Percentiles rank a stretch among this genome's conserved stretches.
These are phyloP conservation scores for Aquilaria agallochum DNA, from an alignment of 441 rosid genomes.

Conservation along the genomic window DNA sequence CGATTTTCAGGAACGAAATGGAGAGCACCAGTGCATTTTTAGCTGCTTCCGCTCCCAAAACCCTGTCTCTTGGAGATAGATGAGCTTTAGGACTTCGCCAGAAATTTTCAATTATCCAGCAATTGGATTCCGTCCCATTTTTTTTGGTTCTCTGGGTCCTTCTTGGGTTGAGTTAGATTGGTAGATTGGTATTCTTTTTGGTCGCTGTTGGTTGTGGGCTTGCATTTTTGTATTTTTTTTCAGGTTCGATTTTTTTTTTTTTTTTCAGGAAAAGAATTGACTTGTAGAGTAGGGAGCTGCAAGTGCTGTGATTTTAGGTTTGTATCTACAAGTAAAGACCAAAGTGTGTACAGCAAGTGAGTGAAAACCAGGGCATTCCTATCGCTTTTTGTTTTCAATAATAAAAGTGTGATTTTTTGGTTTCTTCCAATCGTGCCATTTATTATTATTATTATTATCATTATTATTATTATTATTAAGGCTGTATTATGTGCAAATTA, in stretches of 20 bases:
- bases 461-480: too few relatives aligned
- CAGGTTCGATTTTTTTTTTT: neutral
- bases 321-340: conserved; percentile 40
- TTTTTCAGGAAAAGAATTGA: conserved; percentile 11
- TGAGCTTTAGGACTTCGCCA: conserved; percentile 21
- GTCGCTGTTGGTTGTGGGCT: conserved; percentile 43
- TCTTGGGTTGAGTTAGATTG: conserved; percentile 30
- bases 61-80: conserved; percentile 31
- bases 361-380: conserved; percentile 31
- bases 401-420: conserved; percentile 32
- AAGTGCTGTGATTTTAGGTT: conserved; percentile 35
- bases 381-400: conserved; percentile 22
- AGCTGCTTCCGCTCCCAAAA: conserved; percentile 88
- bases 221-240: conserved; percentile 33
- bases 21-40: conserved; percentile 80
- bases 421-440: too few relatives aligned
- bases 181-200: conserved; percentile 35
- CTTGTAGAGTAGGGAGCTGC: conserved; percentile 29
- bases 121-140: conserved; percentile 18
- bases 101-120: conserved; percentile 18
- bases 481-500: too few relatives aligned
- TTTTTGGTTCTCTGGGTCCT: conserved; percentile 7
- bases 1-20: conserved; percentile 41
- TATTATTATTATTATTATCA: too few relatives aligned
- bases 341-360: conserved; percentile 57